These are phyloP conservation scores for Ogataea dorogensis DNA, from an alignment of 805 yeast species.

Conservation along the genomic window DNA sequence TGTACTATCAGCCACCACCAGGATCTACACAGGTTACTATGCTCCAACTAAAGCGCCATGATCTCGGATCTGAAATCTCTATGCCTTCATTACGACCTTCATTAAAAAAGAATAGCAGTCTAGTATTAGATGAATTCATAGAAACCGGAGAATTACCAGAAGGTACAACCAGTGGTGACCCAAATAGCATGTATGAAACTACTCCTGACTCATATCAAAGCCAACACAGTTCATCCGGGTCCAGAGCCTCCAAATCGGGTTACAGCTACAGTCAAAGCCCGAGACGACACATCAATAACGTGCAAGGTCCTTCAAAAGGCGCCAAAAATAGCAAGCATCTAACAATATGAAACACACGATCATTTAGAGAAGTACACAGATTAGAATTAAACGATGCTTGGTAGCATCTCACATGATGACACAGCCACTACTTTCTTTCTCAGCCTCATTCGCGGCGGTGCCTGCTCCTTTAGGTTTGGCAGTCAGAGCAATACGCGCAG, in stretches of 20 bases:
- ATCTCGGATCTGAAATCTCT: neutral
- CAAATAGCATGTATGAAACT: slow-evolving; percentile 5
- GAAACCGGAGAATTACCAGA: slow-evolving; percentile 17
- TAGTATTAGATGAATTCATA: slow-evolving; percentile 30
- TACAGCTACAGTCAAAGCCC: slow-evolving; percentile 10
- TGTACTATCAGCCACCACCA: slow-evolving; percentile 3
- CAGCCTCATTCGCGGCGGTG: slow-evolving; percentile 39
- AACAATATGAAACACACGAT: neutral
- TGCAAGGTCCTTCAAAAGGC: slow-evolving; percentile 3
- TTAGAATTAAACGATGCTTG: slow-evolving; percentile 6
- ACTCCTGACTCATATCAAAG: slow-evolving; percentile 1
- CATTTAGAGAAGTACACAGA: slow-evolving; percentile 7
- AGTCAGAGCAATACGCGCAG: slow-evolving; percentile 92
- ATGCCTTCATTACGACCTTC: neutral
- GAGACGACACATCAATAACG: slow-evolving; percentile 2
- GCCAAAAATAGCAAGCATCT: neutral
- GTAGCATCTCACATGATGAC: slow-evolving; percentile 24
- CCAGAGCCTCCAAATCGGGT: slow-evolving; percentile 3
- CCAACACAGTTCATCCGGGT: neutral
- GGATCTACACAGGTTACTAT: neutral
- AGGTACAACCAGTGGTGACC: neutral
- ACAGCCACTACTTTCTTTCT: slow-evolving; percentile 23
- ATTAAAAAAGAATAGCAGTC: slow-evolving; percentile 16
- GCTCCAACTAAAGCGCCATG: slow-evolving; percentile 4
- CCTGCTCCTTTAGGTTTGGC: slow-evolving; percentile 80